Base-by-base conservation (phyloP, 2,329 filamentous ascomycete species). In the Claviceps maximensis region DNA sequence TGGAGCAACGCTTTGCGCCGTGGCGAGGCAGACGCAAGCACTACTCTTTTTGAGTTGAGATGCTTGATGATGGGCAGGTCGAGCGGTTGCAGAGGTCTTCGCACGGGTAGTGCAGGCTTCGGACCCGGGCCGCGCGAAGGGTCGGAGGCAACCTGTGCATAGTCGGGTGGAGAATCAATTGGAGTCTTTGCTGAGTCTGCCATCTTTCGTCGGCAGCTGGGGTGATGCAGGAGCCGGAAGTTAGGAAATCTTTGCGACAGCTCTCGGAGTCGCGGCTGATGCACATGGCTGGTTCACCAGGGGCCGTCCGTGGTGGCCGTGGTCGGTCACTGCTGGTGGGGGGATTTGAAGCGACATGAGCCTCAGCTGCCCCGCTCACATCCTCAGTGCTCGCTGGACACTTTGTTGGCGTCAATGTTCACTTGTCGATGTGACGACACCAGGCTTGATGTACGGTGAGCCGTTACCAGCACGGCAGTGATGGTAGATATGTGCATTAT, bases 11-110 rank as follows among this genome's bases (percentile, higher is more conserved):
- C 84, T 67, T 84, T 86, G 52, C 93, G 79, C 46, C 93, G 79
- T 0, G 93, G 93, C 1, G 90, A 96, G 21, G 86, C 82, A 2
- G 90, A 96, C 51, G 93, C 93, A 29, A 98, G 83, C 59, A 98
- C 87, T 6, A 95, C 82, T 58, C 91, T 79, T 67, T 87, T 88
- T 52, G 79, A 79, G 63, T 86, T 83, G 58, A 98, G 79, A 62
- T 84, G 75, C 61, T 79, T 80, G 55, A 98, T 74, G 53, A 89
- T 83, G 17, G 91, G 90, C 19, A 97, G 77, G 56, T 88, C 78
- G 56, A 97, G 79, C 1, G 87, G 86, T 45, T 79, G 74, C 8
- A 82, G 80, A 15, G 74, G 74, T 52, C 73, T 73, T 51, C 69
- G 71, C 50, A 69, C 59, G n/a, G 71, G 69, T 49, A 55, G 62